Evolutionary conservation across 108 stramenopile genomes (phyloP).

Genomic region (Pseudonitzschia delicatissima): DNA sequence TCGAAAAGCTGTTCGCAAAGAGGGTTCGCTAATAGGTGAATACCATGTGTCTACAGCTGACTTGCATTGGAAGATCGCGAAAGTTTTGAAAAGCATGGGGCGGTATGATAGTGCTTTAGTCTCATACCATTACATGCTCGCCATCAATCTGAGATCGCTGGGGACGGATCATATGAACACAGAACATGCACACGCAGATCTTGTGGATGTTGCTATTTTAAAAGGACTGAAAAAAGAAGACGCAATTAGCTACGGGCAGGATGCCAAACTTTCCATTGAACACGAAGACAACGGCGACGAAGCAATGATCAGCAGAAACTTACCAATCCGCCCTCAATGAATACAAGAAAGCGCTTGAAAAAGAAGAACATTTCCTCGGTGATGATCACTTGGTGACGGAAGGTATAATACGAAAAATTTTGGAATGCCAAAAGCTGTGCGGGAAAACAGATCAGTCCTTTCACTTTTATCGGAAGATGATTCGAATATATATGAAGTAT

Average conservation of each 20-base stretch:
- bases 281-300: neutral
- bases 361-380: neutral
- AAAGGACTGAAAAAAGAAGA: neutral
- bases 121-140: neutral
- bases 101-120: neutral
- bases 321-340: neutral
- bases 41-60: slow-evolving; percentile 4
- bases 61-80: neutral
- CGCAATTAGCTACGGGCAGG: neutral
- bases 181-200: neutral
- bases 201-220: neutral
- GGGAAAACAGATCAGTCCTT: too few species aligned
- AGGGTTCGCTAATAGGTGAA: neutral
- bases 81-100: neutral
- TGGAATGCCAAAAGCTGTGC: too few species aligned
- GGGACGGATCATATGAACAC: neutral
- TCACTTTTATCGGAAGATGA: too few species aligned
- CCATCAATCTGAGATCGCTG: neutral
- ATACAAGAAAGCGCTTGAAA: neutral
- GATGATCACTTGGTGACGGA: neutral
- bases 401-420: too few species aligned
- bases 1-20: neutral
- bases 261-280: neutral
- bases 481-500: too few species aligned
- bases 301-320: neutral